Conservation (phyloP, 1,284 basidiomycete species). For the Ceratobasidium sp. region DNA sequence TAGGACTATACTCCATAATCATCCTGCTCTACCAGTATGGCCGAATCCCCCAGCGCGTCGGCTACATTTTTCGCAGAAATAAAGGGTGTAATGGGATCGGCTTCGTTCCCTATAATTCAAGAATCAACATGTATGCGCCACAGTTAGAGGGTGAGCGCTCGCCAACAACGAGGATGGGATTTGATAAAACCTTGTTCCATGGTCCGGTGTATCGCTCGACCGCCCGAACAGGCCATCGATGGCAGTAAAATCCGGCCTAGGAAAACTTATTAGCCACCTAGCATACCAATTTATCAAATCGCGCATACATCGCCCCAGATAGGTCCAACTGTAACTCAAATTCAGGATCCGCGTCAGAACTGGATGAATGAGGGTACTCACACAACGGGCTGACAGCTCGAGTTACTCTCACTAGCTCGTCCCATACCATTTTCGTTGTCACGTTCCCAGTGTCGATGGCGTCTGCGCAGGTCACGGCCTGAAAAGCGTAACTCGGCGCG, state of each 20-base stretch:
- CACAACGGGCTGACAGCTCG: slow-evolving; percentile 15
- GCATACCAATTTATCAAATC: neutral
- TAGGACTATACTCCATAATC: slow-evolving; percentile 8
- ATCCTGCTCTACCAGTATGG: slow-evolving; percentile 33
- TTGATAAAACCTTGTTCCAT: slow-evolving; percentile 29
- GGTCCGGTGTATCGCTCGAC: slow-evolving; percentile 38
- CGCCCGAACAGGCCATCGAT: slow-evolving; percentile 35
- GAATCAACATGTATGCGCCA: neutral
- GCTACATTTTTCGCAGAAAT: slow-evolving; percentile 14
- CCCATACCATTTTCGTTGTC: slow-evolving; percentile 36
- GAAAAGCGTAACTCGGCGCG: neutral
- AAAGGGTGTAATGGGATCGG: slow-evolving; percentile 37
- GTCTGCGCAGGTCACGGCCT: slow-evolving; percentile 37
- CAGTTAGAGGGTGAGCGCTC: neutral
- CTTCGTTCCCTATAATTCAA: slow-evolving; percentile 18
- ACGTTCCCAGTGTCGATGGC: slow-evolving; percentile 31
- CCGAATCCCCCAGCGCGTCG: slow-evolving; percentile 7
- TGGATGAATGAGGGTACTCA: slow-evolving; percentile 7
- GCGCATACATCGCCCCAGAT: neutral
- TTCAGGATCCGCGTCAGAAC: no score
- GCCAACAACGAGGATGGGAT: slow-evolving; percentile 40
- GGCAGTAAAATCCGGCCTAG: slow-evolving; percentile 26
- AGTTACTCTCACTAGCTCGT: slow-evolving; percentile 19
- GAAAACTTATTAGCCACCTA: neutral
- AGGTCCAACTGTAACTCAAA: neutral